These are phyloP conservation scores for Arthromyces matolae DNA, from an alignment of 768 basidiomycete genomes.

Conservation along the genomic window DNA sequence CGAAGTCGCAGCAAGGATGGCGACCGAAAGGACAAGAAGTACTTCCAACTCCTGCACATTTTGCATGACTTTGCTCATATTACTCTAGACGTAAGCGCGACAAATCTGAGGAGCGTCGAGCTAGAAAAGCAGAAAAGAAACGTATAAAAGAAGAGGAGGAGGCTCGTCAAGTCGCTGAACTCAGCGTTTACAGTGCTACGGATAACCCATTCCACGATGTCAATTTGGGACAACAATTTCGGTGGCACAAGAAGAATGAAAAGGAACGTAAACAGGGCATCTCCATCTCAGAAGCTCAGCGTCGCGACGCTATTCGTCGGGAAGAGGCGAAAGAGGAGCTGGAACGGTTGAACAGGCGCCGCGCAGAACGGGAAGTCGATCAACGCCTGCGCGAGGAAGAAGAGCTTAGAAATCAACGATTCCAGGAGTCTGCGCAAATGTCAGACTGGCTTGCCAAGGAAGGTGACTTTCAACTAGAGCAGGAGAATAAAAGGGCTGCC, in stretches of 20 bases:
- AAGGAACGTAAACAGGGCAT: conserved; percentile 90
- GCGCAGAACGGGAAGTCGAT: conserved; percentile 92
- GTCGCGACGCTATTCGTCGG: conserved; percentile 72
- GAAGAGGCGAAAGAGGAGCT: conserved; percentile 95
- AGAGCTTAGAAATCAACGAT: conserved; percentile 79
- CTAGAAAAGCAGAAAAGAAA: conserved; percentile 86
- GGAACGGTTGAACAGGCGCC: conserved; percentile 82
- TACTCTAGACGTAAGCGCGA: conserved; percentile 70
- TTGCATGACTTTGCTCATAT: background rate
- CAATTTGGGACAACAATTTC: conserved; percentile 93
- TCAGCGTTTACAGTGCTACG: conserved; percentile 92
- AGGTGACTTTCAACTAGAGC: conserved; percentile 94
- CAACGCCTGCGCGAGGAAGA: conserved; percentile 88
- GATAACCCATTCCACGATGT: conserved; percentile 99
- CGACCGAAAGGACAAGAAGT: conserved; percentile 47
- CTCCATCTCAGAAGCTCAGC: conserved; percentile 71
- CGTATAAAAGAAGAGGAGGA: conserved; percentile 83
- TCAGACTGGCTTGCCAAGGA: conserved; percentile 97
- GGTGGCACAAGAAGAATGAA: conserved; percentile 98
- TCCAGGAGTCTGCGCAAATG: conserved; percentile 96
- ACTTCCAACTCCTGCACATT: conserved; percentile 14
- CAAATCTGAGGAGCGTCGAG: conserved; percentile 81
- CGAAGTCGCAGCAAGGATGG: conserved; percentile 37
- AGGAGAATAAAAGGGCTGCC: conserved; percentile 84
- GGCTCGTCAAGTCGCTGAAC: conserved; percentile 86